Base-by-base conservation (phyloP, 441 rosid species). In the Codiaeum variegatum region DNA sequence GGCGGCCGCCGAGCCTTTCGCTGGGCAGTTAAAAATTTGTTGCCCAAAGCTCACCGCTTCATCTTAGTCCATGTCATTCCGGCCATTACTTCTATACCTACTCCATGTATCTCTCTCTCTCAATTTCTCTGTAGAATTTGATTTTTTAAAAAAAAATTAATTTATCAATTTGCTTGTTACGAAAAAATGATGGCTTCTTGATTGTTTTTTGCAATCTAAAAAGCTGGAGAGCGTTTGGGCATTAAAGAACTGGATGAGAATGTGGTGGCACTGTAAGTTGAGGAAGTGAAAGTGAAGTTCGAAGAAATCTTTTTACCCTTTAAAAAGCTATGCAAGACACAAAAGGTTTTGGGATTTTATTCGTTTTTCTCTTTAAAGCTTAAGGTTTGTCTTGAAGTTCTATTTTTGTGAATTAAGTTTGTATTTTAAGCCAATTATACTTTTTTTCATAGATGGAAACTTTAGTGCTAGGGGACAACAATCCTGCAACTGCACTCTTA, bases 1-100 rank as follows among this genome's bases (percentile, higher is more conserved):
- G 92, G 91, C 73, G 92, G 94, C 83, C 79, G 84, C 24, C 93
- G 97, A 2, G 97, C 97, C 26, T 86, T 89, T 78, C 83, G 83
- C n/a, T 94, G 95, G 98, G 96, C 91, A 2, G 82, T 76, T 13
- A 87, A 91, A 78, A 85, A 88, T 69, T 83, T 89, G 49, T 55
- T 78, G 69, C 82, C 83, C 4, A 62, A 76, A 70, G 86, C 92
- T 59, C 79, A 83, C 29, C 84, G 86, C 29, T 83, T 94, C 78
- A 60, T 87, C 79, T 74, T 91, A 69, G 84, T 94, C 74, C 90
- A 94, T 66, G 89, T 90, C 70, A 87, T 91, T 67, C 93, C 92
- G 65, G 38, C 83, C 75, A 81, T 94, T 79, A 78, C 89, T 55
- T 78, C 82, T 60, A 75, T 91, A 58, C 91, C 97, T 55, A 86